phyloP scores from a whole-genome alignment of 495 filamentous ascomycete genomes.

The Penicillium silybi region DNA sequence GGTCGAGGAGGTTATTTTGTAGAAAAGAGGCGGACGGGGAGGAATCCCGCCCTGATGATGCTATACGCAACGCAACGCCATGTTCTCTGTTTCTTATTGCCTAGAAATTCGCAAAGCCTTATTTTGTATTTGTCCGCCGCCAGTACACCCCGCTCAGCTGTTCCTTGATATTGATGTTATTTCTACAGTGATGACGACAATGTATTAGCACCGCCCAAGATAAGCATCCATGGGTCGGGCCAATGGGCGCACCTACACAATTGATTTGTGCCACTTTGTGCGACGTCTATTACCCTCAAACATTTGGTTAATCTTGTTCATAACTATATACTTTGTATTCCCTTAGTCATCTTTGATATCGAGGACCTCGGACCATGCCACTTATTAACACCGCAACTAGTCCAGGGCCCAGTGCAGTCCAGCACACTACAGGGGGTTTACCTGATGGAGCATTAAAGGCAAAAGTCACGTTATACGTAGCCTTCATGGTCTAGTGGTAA shows the following conservation, averaged over 20 bases:
- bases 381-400: background rate
- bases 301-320: too few species aligned
- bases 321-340: background rate
- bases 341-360: background rate
- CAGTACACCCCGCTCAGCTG: constrained; percentile 6
- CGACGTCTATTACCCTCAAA: background rate
- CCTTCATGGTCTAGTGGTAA: constrained; percentile 26
- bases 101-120: constrained; percentile 23
- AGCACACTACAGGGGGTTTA: background rate
- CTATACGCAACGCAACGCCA: constrained; percentile 27
- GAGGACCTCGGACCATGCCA: background rate
- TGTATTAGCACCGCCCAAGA: background rate
- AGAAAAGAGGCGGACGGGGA: constrained; percentile 25
- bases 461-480: background rate
- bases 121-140: constrained; percentile 14
- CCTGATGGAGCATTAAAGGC: background rate
- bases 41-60: constrained; percentile 24
- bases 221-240: background rate
- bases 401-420: too few species aligned
- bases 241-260: too few species aligned
- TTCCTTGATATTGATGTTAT: background rate
- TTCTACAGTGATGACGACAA: background rate
- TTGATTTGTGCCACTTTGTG: background rate
- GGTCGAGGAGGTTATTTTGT: constrained; percentile 11
- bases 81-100: constrained; percentile 17